Evolutionary conservation across 2,329 filamentous ascomycete genomes (phyloP).

Genomic region (Cordyceps tenuipes): DNA sequence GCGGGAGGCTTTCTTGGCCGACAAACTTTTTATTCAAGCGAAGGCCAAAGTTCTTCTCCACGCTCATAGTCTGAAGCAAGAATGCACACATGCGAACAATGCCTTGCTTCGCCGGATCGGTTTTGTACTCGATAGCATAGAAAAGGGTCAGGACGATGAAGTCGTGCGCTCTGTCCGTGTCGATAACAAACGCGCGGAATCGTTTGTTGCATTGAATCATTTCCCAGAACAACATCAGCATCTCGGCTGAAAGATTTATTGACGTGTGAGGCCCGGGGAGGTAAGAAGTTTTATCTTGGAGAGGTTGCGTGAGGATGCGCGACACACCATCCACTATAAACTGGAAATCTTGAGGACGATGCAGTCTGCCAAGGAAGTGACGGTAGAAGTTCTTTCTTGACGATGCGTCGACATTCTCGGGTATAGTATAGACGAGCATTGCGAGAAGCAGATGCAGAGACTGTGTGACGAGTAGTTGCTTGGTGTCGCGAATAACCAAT

Average conservation of each 20-base stretch:
- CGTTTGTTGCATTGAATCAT: conserved; percentile 94
- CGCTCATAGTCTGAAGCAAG: conserved; percentile 86
- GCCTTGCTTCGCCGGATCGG: conserved; percentile 80
- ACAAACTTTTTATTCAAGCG: conserved; percentile 86
- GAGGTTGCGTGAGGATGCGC: conserved; percentile 81
- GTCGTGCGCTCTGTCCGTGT: conserved; percentile 87
- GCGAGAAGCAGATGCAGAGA: conserved; percentile 85
- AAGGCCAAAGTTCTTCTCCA: conserved; percentile 81
- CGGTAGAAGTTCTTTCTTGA: conserved; percentile 86
- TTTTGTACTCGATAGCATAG: conserved; percentile 84
- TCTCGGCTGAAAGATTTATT: conserved; percentile 84
- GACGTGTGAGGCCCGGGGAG: conserved; percentile 75
- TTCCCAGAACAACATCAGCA: conserved; percentile 97
- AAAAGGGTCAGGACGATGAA: conserved; percentile 86
- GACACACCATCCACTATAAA: conserved; percentile 95
- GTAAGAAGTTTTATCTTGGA: conserved; percentile 82
- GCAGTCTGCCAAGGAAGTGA: conserved; percentile 81
- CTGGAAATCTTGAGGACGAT: conserved; percentile 93
- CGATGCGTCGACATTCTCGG: conserved; percentile 57
- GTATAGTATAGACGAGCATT: conserved; percentile 77
- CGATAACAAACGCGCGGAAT: conserved; percentile 93
- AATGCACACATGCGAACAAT: conserved; percentile 97
- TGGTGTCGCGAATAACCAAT: conserved; percentile 82
- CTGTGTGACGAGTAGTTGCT: conserved; percentile 85
- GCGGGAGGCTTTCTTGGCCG: conserved; percentile 77